These are phyloP conservation scores for Candida tallmaniae DNA, from an alignment of 805 yeast species.

Conservation along the genomic window DNA sequence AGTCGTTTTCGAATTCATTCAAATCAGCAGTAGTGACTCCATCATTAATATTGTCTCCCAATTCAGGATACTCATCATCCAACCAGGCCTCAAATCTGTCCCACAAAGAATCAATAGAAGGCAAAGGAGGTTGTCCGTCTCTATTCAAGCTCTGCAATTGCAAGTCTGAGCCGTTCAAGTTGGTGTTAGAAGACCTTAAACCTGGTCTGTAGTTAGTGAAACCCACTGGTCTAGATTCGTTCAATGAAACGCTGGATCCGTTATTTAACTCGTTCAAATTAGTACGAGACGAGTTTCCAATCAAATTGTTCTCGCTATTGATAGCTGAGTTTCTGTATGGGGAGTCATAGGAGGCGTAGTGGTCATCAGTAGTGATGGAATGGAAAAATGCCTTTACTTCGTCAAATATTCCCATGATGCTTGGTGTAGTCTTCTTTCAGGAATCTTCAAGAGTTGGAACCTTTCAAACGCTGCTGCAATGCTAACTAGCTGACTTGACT, in stretches of 20 bases:
- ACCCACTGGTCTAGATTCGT: constrained; percentile 13
- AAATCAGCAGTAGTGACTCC: constrained; percentile 44
- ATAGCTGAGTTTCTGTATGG: constrained; percentile 24
- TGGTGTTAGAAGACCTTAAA: constrained; percentile 37
- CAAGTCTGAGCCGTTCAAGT: constrained; percentile 34
- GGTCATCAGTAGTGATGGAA: constrained; percentile 55
- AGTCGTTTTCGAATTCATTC: constrained; percentile 43
- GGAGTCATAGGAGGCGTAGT: constrained; percentile 51
- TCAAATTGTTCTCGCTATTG: constrained; percentile 9
- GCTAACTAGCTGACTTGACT: too few species aligned
- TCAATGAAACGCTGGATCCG: constrained; percentile 23
- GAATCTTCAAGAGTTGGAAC: too few species aligned
- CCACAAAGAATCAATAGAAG: constrained; percentile 42
- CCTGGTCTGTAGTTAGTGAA: constrained; percentile 38
- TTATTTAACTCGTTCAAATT: constrained; percentile 34
- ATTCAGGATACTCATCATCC: constrained; percentile 44
- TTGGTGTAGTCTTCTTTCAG: too few species aligned
- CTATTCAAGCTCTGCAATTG: constrained; percentile 42
- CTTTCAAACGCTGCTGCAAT: too few species aligned
- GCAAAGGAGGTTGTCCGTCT: constrained; percentile 48
- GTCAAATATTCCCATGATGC: constrained; percentile 33
- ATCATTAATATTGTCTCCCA: constrained; percentile 38
- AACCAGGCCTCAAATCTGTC: constrained; percentile 38
- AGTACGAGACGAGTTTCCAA: constrained; percentile 22
- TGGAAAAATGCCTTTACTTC: constrained; percentile 38